phyloP scores from a whole-genome alignment of 306 rosid genomes.

The Lupinus albus region DNA sequence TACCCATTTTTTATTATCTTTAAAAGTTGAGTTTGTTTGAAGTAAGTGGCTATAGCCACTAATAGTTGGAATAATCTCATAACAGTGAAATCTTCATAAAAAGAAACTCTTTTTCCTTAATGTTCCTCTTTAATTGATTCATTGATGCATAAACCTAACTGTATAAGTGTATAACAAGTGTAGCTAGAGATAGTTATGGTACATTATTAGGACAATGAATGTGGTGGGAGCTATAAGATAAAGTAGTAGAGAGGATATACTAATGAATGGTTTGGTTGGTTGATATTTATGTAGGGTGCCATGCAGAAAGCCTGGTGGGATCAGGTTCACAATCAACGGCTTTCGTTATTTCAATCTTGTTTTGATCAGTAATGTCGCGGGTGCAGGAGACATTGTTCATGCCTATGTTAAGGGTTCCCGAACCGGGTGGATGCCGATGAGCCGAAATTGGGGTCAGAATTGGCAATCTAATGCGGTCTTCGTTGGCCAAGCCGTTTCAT shows the following conservation, averaged over 20 bases:
- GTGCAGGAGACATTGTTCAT: constrained; percentile 86
- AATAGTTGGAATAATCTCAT: not conserved
- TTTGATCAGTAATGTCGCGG: constrained; percentile 86
- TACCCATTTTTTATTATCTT: not conserved
- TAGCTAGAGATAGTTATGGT: not conserved
- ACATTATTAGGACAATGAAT: constrained; percentile 1
- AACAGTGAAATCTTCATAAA: not conserved
- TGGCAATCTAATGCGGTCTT: constrained; percentile 92
- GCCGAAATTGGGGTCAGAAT: constrained; percentile 97
- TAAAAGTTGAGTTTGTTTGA: no score
- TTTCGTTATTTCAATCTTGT: constrained; percentile 95
- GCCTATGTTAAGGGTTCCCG: constrained; percentile 72
- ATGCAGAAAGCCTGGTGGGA: constrained; percentile 84
- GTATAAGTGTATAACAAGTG: not conserved
- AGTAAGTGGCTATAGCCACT: not conserved
- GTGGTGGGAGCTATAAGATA: not conserved
- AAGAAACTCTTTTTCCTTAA: not conserved
- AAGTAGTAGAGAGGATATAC: no score
- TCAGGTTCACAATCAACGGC: constrained; percentile 84
- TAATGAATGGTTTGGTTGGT: not conserved
- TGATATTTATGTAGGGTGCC: constrained; percentile 61
- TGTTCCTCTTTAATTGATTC: not conserved
- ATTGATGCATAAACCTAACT: not conserved
- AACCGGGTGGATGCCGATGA: constrained; percentile 87
- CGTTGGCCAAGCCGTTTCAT: constrained; percentile 74